Evolutionary conservation across 768 basidiomycete genomes (phyloP), one percentile per base, ranked within the genome.

Genomic region (Suillus occidentalis): DNA sequence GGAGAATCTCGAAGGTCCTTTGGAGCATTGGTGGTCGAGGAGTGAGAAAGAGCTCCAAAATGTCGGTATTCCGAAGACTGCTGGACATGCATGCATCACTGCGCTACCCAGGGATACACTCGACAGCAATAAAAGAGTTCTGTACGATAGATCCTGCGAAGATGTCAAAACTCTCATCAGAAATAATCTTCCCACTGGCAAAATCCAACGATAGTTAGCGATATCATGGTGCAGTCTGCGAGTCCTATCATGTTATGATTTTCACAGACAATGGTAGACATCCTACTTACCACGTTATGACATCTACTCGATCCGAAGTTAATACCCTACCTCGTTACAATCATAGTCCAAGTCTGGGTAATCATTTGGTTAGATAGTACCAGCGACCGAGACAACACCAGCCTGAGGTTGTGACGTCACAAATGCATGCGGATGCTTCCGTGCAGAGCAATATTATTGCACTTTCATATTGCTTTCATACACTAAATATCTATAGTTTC

Each of bases 91-190:
- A 18, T 58, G 57, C 14, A 0, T 40, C 22, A 40, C n/a, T 9
- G 0, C 37, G 8, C 8, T 9, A 16, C 37, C 56, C 37, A 39
- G 0, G 13, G 4, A 2, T 10, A 14, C 2, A 7, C 52, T 53
- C 1, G 10, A 16, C 4, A 5, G 14, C 4, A 1, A 2, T 1
- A 53, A 34, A 53, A 2, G 5, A 31, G 0, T 2, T 9, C 14
- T 58, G 14, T 39, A 39, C 9, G 16, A 58, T 25, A 2, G 3
- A 2, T 58, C 37, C 8, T 2, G 22, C 9, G 4, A 10, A 4
- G 22, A 0, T 37, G 22, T 57, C 22, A 5, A 34, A 28, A 6
- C 18, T 4, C 39, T 20, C 8, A 47, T 64, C 12, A 61, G 2
- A 6, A 8, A 20, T 5, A 22, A 22, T 36, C 18, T 52, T 28